Percentiles rank a stretch among this genome's conserved stretches.
Evolutionary conservation across 139 green algal species (phyloP).

Genomic region (Trebouxia sp.): DNA sequence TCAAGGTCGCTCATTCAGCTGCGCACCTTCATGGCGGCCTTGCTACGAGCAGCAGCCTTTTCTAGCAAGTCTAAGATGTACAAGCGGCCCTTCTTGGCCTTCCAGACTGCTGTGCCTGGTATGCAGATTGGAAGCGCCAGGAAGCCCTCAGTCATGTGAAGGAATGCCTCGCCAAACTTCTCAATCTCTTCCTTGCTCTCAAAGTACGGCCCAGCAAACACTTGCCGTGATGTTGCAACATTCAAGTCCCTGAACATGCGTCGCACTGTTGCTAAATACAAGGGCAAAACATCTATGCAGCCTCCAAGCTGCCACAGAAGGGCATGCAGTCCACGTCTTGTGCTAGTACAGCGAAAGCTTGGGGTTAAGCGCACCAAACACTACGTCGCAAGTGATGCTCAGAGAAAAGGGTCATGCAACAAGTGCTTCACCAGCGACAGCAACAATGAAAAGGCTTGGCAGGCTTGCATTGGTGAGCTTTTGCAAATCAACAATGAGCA

Average conservation of each 20-base stretch:
- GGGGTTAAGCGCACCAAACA: no score
- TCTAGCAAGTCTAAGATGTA: constrained; percentile 71
- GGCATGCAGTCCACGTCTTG: no score
- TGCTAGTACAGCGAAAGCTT: no score
- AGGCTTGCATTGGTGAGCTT: no score
- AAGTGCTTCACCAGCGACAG: not conserved
- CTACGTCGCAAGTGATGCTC: no score
- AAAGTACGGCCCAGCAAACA: constrained; percentile 88
- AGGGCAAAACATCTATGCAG: not conserved
- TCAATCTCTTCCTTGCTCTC: constrained; percentile 52
- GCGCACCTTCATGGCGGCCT: constrained; percentile 49
- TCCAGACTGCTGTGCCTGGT: constrained; percentile 81
- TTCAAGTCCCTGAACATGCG: constrained; percentile 68
- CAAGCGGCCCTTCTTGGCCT: constrained; percentile 63
- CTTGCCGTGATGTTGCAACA: constrained; percentile 72
- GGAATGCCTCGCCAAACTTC: constrained; percentile 72
- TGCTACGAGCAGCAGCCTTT: constrained; percentile 53
- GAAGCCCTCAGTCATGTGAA: constrained; percentile 76
- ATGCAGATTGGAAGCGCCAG: constrained; percentile 81
- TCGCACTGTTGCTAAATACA: not conserved
- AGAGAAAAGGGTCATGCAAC: no score
- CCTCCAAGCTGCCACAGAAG: no score
- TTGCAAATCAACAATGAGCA: no score
- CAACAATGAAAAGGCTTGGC: not conserved
- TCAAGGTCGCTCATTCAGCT: constrained; percentile 24